Evolutionary conservation across 2,329 filamentous ascomycete genomes (phyloP).

Genomic region (Alternaria sp.): DNA sequence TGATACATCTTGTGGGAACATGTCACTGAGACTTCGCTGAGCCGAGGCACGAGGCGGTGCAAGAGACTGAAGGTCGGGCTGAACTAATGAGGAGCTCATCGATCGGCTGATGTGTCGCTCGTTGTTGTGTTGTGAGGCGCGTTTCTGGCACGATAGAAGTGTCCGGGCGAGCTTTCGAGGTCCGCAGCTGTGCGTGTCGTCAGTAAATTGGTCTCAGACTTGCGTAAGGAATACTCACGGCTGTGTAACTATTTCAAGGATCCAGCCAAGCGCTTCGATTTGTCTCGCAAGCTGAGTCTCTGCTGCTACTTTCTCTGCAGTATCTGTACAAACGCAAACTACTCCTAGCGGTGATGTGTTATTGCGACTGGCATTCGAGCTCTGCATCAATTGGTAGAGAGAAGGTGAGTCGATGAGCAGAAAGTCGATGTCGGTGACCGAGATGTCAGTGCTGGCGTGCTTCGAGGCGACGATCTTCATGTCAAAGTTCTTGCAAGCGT

Average conservation of each 20-base stretch:
- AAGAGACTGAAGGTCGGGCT: conserved; percentile 16
- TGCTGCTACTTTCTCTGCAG: conserved; percentile 31
- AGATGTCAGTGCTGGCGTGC: conserved; percentile 14
- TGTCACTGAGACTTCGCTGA: conserved; percentile 35
- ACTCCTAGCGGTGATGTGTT: conserved; percentile 27
- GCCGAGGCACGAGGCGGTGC: conserved; percentile 13
- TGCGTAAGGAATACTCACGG: conserved; percentile 23
- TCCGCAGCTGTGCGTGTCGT: conserved; percentile 23
- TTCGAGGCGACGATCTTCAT: conserved; percentile 24
- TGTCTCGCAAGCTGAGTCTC: conserved; percentile 29
- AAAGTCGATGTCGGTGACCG: conserved; percentile 27
- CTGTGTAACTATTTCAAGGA: conserved; percentile 33
- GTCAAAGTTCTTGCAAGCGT: conserved; percentile 31
- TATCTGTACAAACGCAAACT: conserved; percentile 38
- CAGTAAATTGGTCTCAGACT: not conserved
- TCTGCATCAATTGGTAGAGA: conserved; percentile 27
- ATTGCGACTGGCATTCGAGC: conserved; percentile 17
- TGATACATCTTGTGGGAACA: conserved; percentile 13
- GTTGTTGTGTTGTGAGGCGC: conserved; percentile 18
- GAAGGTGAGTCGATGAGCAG: conserved; percentile 36
- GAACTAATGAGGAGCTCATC: conserved; percentile 13
- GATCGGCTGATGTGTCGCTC: conserved; percentile 26
- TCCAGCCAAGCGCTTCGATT: conserved; percentile 35
- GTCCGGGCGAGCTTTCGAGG: conserved; percentile 34
- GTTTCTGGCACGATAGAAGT: conserved; percentile 31